These are phyloP conservation scores for Cercospora nicotianae DNA, from an alignment of 2,329 filamentous ascomycete genomes.

Conservation along the genomic window DNA sequence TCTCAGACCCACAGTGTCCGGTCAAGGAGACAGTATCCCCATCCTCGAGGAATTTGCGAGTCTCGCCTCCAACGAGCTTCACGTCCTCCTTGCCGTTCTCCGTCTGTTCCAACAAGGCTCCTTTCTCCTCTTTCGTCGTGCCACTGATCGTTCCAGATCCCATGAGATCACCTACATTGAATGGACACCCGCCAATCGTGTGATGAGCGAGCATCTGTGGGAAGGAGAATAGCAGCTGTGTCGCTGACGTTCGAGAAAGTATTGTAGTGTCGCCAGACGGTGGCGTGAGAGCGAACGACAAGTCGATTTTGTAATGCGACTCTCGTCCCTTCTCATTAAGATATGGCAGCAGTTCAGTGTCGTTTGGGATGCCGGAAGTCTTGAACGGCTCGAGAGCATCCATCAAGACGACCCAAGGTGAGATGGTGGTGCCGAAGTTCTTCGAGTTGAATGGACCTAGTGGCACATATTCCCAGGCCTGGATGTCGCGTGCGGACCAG, in stretches of 20 bases:
- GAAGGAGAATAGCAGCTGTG: slow-evolving; percentile 76
- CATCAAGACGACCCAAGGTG: slow-evolving; percentile 74
- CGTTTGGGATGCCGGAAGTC: slow-evolving; percentile 55
- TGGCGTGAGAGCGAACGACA: slow-evolving; percentile 62
- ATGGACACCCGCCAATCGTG: slow-evolving; percentile 70
- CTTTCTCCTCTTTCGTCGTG: slow-evolving; percentile 56
- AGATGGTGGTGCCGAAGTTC: slow-evolving; percentile 78
- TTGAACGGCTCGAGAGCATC: slow-evolving; percentile 75
- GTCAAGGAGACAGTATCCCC: slow-evolving; percentile 68
- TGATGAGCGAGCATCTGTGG: slow-evolving; percentile 82
- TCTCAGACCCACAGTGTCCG: slow-evolving; percentile 63
- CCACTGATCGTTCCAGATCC: slow-evolving; percentile 80
- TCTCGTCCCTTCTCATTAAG: slow-evolving; percentile 61
- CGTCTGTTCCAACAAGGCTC: slow-evolving; percentile 71
- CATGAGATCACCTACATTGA: slow-evolving; percentile 72
- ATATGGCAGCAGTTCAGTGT: slow-evolving; percentile 60
- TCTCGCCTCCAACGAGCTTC: slow-evolving; percentile 62
- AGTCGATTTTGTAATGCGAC: slow-evolving; percentile 66
- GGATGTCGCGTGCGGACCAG: slow-evolving; percentile 81
- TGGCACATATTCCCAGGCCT: slow-evolving; percentile 81
- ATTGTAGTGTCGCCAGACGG: slow-evolving; percentile 47
- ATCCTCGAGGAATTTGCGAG: slow-evolving; percentile 71
- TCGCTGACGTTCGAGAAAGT: slow-evolving; percentile 61
- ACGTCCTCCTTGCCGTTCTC: slow-evolving; percentile 66
- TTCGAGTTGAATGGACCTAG: slow-evolving; percentile 77